Base-by-base conservation (phyloP, 805 yeast genomes). In the Cyberlindnera maclurae region DNA sequence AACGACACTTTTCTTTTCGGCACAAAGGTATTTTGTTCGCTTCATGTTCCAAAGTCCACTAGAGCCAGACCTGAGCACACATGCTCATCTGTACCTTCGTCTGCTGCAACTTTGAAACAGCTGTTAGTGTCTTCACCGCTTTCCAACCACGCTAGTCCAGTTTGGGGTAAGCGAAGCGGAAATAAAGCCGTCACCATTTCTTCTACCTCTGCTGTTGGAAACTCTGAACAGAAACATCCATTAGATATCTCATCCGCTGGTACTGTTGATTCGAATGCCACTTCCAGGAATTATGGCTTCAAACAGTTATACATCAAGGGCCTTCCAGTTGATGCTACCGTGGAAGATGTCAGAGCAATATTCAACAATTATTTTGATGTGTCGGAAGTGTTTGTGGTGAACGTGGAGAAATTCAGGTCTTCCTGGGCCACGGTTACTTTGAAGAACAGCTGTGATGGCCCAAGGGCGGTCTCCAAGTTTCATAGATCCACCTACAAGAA, bases 331-430 rank as follows among this genome's bases (percentile, higher is more conserved):
- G 52, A 58, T 12, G 55, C 58, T 4, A 52, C 68, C 16, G 67
- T 64, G 43, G 59, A 57, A n/a, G 64, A 61, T 18, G 56, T 82
- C 27, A 39, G 62, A 3, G 50, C 57, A 15, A 57, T 73, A 30
- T 76, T 82, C 48, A 46, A 59, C 7, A 45, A 60, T 27, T 74
- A 66, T 48, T 78, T 80, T 26, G 59, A 60, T 4, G 66, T 82
- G 26, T 73, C 68, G 16, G 65, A 73, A 1, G 63, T 75, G 11
- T 75, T 69, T 38, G 60, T 79, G 49, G 85, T 86, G 2, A 52
- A 57, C 12, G 54, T 59, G 13, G 58, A 56, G n/a, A 57, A 49
- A 31, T 55, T 45, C 33, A 52, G 48, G 12, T 51, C 57, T 1
- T 49, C 48, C 29, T 73, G 71, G 57, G 79, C 75, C 0, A 74